Base-by-base conservation (phyloP, 2,329 filamentous ascomycete species). In the Akanthomyces lecanii region DNA sequence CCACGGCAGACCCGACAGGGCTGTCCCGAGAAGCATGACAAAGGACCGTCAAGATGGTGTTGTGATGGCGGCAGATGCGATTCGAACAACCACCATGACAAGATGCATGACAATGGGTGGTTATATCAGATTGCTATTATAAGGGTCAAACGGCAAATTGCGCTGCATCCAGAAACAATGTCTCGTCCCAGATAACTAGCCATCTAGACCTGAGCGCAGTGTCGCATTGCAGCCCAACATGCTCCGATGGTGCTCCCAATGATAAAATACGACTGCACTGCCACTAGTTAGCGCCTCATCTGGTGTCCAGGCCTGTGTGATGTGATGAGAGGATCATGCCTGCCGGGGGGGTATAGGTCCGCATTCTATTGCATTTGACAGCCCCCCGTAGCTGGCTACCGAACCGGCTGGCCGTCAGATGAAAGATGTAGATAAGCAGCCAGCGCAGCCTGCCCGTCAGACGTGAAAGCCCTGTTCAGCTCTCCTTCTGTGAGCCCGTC, bases 151-250 rank as follows among this genome's bases (percentile, higher is more conserved):
- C 53, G 53, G 53, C 53, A 56, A 40, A 55, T 33, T 14, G 40
- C 53, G 45, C 38, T 25, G 53, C 53, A 23, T 44, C 44, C 18
- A 30, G 21, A 21, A 16, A 12, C 40, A 44, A 56, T 56, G 53
- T 56, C 40, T 45, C 21, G 40, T 10, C 38, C 30, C 14, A 25
- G 21, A 23, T 25, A n/a, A 36, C 36, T 30, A n/a, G 30, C n/a
- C 30, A 14, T 45, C 18, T 23, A 21, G 40, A 21, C 28, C 16
- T 45, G 30, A n/a, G 14, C 42, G 5, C n/a, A 45, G 42, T 21
- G 55, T 57, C 28, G 28, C 16, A 48, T 57, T n/a, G 28, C 55
- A 57, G 55, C 55, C 55, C 55, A 57, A 57, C 47, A 40, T 54
- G 44, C n/a, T 30, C 25, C 38, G 53, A 56, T 45, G 25, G 8